Conservation (phyloP, 371 early-diverging fungal genomes). For the Dichotomocladium elegans region DNA sequence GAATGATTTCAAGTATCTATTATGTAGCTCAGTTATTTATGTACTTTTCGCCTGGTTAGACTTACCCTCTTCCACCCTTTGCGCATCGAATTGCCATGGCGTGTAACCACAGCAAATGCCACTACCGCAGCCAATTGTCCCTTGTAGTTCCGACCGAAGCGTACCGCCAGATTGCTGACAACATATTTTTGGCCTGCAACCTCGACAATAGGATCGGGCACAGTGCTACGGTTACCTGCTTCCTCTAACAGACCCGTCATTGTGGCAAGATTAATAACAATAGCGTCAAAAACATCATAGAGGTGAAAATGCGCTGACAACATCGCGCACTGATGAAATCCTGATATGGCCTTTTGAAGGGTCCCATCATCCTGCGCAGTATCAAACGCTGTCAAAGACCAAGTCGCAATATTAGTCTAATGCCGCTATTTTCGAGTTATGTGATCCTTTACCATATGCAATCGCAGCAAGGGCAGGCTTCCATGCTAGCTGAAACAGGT, state of each 20-base stretch:
- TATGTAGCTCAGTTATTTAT: too few species aligned
- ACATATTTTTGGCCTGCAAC: constrained; percentile 62
- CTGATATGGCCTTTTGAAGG: constrained; percentile 76
- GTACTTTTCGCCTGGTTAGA: neutral
- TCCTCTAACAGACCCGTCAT: constrained; percentile 73
- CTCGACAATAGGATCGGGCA: constrained; percentile 58
- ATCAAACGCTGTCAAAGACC: constrained; percentile 75
- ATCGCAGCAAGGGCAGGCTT: constrained; percentile 64
- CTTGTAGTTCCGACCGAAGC: constrained; percentile 85
- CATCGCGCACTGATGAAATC: constrained; percentile 76
- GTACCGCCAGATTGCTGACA: constrained; percentile 69
- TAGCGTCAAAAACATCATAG: constrained; percentile 73
- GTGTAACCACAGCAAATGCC: constrained; percentile 72
- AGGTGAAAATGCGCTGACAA: constrained; percentile 73
- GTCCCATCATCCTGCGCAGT: constrained; percentile 78
- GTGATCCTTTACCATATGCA: constrained; percentile 69
- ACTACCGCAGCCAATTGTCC: constrained; percentile 87
- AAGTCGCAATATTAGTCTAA: too few species aligned
- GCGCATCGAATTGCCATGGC: constrained; percentile 68
- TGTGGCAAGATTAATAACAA: constrained; percentile 69
- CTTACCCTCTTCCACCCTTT: constrained; percentile 72
- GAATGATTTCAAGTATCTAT: constrained; percentile 63
- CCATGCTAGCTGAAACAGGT: constrained; percentile 62
- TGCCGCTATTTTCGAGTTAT: neutral
- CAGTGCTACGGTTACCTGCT: constrained; percentile 34